Percentiles rank a stretch among this genome's conserved stretches.
Evolutionary conservation across 805 yeast species (phyloP).

Genomic region (Monosporozyma unispora): DNA sequence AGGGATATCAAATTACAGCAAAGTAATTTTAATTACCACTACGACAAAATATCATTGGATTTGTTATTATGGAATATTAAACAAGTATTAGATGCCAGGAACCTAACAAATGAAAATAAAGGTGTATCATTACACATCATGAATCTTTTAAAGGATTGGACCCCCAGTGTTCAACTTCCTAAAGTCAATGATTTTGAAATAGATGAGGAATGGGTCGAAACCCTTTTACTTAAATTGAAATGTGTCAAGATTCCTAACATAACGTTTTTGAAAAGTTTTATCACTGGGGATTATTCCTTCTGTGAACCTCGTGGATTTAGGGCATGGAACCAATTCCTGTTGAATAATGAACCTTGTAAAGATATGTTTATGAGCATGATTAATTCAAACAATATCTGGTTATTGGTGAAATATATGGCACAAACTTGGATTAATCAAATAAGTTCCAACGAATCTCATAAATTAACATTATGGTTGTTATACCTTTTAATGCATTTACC

Average conservation of each 20-base stretch:
- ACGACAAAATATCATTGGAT: constrained; percentile 15
- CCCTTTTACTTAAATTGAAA: constrained; percentile 8
- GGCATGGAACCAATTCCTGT: constrained; percentile 24
- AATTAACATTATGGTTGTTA: constrained; percentile 20
- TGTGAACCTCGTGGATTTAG: constrained; percentile 19
- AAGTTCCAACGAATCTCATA: constrained; percentile 8
- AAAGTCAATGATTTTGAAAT: neutral
- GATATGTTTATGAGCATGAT: constrained; percentile 11
- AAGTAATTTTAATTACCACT: constrained; percentile 6
- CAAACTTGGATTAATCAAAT: constrained; percentile 23
- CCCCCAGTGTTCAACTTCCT: neutral
- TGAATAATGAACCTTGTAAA: constrained; percentile 22
- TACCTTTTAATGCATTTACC: constrained; percentile 24
- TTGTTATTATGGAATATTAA: constrained; percentile 16
- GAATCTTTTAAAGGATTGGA: constrained; percentile 12
- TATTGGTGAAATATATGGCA: constrained; percentile 20
- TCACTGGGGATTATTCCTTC: constrained; percentile 6
- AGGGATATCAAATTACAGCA: constrained; percentile 4
- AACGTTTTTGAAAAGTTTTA: constrained; percentile 12
- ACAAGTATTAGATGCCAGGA: constrained; percentile 9
- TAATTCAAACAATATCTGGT: constrained; percentile 16
- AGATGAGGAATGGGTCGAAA: constrained; percentile 20
- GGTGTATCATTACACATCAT: constrained; percentile 12
- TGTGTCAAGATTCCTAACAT: constrained; percentile 10
- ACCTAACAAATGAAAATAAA: constrained; percentile 2